Conservation (phyloP, 208 protist species). For the Leishmania major region DNA sequence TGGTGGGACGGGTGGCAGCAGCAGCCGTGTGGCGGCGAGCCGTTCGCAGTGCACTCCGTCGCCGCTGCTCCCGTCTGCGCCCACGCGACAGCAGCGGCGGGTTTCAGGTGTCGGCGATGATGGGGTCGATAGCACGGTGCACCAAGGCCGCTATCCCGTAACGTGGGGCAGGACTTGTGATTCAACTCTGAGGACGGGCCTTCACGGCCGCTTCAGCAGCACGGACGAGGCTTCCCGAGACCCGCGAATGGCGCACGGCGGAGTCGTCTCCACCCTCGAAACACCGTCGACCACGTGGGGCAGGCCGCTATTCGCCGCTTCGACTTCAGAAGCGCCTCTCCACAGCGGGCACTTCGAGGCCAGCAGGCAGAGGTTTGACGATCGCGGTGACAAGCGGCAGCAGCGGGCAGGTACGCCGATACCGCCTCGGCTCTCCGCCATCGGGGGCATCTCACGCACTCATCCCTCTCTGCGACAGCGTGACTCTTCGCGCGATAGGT, state of each 20-base stretch:
- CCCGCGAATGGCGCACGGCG: not conserved
- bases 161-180: not conserved
- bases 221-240: not conserved
- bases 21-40: not conserved
- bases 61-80: not conserved
- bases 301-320: not conserved
- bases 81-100: not conserved
- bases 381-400: not conserved
- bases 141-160: not conserved
- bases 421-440: not conserved
- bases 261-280: not conserved
- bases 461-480: not conserved
- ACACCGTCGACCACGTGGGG: not conserved
- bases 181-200: not conserved
- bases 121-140: not conserved
- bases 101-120: not conserved
- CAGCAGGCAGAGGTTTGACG: not conserved
- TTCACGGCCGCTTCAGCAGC: not conserved
- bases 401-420: not conserved
- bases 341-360: not conserved
- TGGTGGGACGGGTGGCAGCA: not conserved
- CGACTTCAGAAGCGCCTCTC: not conserved
- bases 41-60: not conserved
- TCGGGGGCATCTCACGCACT: not conserved
- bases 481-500: not conserved